Percentiles rank a stretch among this genome's conserved stretches.
phyloP scores from a whole-genome alignment of 2,329 filamentous ascomycete genomes.

The Albophoma yamanashiensis region DNA sequence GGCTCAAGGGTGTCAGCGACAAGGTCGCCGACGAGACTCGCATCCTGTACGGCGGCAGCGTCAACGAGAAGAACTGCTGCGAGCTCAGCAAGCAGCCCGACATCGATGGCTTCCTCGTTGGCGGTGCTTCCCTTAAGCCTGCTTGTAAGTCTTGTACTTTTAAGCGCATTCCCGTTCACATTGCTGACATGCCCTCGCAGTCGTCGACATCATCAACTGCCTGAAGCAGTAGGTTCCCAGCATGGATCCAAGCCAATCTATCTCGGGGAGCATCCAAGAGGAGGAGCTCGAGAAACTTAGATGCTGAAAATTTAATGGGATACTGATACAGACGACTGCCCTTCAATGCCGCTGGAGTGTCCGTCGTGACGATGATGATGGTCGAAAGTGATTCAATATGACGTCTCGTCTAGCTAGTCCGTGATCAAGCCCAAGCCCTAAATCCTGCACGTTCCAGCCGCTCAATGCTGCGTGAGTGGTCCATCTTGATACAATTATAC shows the following conservation, averaged over 20 bases:
- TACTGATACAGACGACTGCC: background rate
- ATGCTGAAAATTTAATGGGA: background rate
- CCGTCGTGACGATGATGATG: background rate
- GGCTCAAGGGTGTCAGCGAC: conserved; percentile 70
- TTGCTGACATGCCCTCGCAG: conserved; percentile 16
- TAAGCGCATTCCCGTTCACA: background rate
- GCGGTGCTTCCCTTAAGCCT: conserved; percentile 93
- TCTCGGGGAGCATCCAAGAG: background rate
- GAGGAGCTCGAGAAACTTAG: background rate
- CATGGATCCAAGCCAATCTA: background rate
- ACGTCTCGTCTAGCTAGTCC: background rate
- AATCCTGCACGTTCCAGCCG: conserved; percentile 12
- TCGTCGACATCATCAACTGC: conserved; percentile 51
- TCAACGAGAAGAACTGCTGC: conserved; percentile 96
- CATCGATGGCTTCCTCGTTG: conserved; percentile 97
- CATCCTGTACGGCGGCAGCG: conserved; percentile 93
- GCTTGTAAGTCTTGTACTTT: conserved; percentile 53
- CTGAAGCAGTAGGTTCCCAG: conserved; percentile 28
- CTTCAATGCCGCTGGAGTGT: background rate
- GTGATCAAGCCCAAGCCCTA: background rate
- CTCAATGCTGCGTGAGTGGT: conserved; percentile 14
- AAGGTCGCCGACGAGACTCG: conserved; percentile 75
- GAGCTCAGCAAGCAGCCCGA: conserved; percentile 87
- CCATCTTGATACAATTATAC: conserved; percentile 16
- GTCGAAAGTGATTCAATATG: background rate